Conservation (phyloP, 805 yeast genomes). For the Candida adriatica region DNA sequence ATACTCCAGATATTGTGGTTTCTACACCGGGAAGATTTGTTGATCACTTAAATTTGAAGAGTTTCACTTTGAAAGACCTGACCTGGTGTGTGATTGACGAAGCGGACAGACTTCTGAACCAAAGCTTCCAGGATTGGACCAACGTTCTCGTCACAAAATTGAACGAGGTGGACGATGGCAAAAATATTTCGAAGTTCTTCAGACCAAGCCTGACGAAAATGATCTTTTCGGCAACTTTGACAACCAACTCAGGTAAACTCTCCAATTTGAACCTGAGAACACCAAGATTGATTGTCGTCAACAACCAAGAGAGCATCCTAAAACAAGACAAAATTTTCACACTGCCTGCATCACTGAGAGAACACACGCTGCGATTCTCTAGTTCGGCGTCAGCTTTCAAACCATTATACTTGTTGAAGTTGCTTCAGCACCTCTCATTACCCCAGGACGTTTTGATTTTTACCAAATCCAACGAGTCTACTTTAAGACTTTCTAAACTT, state of each 20-base stretch:
- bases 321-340: conserved; percentile 49
- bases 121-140: conserved; percentile 92
- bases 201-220: conserved; percentile 46
- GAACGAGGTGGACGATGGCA: conserved; percentile 25
- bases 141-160: conserved; percentile 34
- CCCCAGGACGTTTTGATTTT: conserved; percentile 47
- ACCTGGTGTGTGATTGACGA: conserved; percentile 70
- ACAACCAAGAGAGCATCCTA: conserved; percentile 37
- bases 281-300: conserved; percentile 74
- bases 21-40: conserved; percentile 78
- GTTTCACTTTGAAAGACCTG: conserved; percentile 43
- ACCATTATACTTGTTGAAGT: conserved; percentile 64
- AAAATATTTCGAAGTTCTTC: conserved; percentile 20
- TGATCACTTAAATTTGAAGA: conserved; percentile 49
- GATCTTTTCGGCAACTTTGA: conserved; percentile 87
- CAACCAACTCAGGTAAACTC: conserved; percentile 86
- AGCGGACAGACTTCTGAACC: conserved; percentile 77
- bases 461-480: conserved; percentile 76
- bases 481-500: conserved; percentile 69
- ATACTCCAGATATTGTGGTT: conserved; percentile 60
- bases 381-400: conserved; percentile 44
- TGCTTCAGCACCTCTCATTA: conserved; percentile 33
- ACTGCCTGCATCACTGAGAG: conserved; percentile 48
- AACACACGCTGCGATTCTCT: conserved; percentile 30
- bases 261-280: conserved; percentile 59